Evolutionary conservation across 2,329 filamentous ascomycete genomes (phyloP).

Genomic region (Clathrospora elynae): DNA sequence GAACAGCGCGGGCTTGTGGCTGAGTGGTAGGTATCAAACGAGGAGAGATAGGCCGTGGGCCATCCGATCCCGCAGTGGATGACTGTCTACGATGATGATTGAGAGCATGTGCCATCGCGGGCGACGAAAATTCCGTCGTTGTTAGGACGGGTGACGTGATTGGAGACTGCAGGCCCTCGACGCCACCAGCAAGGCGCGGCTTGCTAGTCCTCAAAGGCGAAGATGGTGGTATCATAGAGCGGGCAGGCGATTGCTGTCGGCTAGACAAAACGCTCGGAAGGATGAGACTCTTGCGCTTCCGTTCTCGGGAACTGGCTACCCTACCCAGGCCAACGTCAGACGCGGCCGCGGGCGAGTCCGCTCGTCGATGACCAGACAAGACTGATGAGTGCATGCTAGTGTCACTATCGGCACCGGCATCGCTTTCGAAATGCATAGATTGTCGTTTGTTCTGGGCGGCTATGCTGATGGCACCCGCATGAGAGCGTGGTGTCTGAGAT

Average conservation of each 20-base stretch:
- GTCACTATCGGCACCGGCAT: conserved; percentile 82
- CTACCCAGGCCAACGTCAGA: conserved; percentile 82
- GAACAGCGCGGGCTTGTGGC: conserved; percentile 83
- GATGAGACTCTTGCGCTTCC: conserved; percentile 85
- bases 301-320: conserved; percentile 77
- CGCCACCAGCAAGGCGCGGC: conserved; percentile 67
- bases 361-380: conserved; percentile 71
- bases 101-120: conserved; percentile 61
- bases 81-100: conserved; percentile 87
- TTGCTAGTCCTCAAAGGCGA: conserved; percentile 87
- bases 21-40: conserved; percentile 77
- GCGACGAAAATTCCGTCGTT: conserved; percentile 79
- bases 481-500: conserved; percentile 80
- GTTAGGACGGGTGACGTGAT: conserved; percentile 88
- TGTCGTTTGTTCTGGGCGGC: conserved; percentile 71
- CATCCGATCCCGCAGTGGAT: conserved; percentile 79
- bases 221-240: conserved; percentile 73
- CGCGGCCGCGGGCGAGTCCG: conserved; percentile 81
- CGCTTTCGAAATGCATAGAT: conserved; percentile 81
- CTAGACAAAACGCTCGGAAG: conserved; percentile 78
- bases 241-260: conserved; percentile 86
- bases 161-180: conserved; percentile 77
- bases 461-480: conserved; percentile 65
- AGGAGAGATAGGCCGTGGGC: conserved; percentile 75
- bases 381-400: conserved; percentile 84